Percentiles rank a stretch among this genome's conserved stretches.
phyloP scores from a whole-genome alignment of 495 filamentous ascomycete species.

The Penicillium steckii region DNA sequence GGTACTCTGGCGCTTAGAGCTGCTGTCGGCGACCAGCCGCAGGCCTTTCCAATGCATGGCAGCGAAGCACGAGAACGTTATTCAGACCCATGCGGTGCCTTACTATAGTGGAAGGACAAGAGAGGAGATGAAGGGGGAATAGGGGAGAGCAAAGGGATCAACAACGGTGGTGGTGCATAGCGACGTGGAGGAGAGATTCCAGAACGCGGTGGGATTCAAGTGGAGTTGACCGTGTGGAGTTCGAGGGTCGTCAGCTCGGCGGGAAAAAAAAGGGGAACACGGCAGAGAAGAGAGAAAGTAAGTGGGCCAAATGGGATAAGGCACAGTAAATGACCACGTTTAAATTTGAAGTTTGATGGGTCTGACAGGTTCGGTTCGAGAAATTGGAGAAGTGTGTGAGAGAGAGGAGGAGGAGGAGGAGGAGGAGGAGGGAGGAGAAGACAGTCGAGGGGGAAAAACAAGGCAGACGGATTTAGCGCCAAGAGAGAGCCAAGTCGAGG shows the following conservation, averaged over 20 bases:
- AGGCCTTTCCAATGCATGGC: slow-evolving; percentile 51
- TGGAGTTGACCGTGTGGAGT: background rate
- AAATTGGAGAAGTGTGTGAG: too few species aligned
- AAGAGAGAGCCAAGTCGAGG: too few species aligned
- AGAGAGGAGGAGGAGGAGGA: too few species aligned
- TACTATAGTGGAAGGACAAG: too few species aligned
- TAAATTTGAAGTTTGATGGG: too few species aligned
- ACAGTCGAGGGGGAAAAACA: too few species aligned
- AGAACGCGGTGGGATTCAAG: slow-evolving; percentile 26
- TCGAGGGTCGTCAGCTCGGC: slow-evolving; percentile 24
- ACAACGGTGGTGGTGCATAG: slow-evolving; percentile 15
- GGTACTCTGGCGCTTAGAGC: slow-evolving; percentile 38
- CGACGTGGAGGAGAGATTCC: slow-evolving; percentile 26
- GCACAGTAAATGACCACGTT: background rate
- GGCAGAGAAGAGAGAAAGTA: too few species aligned
- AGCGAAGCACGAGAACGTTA: slow-evolving; percentile 16
- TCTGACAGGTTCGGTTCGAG: too few species aligned
- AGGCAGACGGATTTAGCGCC: too few species aligned
- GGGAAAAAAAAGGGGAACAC: slow-evolving; percentile 32
- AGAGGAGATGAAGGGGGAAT: background rate
- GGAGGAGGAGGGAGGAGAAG: too few species aligned
- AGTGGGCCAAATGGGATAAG: background rate
- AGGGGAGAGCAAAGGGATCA: background rate
- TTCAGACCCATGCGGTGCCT: slow-evolving; percentile 22
- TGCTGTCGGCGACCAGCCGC: slow-evolving; percentile 40